Evolutionary conservation across 2,329 filamentous ascomycete species (phyloP).

Genomic region (Macrophomina phaseolina): DNA sequence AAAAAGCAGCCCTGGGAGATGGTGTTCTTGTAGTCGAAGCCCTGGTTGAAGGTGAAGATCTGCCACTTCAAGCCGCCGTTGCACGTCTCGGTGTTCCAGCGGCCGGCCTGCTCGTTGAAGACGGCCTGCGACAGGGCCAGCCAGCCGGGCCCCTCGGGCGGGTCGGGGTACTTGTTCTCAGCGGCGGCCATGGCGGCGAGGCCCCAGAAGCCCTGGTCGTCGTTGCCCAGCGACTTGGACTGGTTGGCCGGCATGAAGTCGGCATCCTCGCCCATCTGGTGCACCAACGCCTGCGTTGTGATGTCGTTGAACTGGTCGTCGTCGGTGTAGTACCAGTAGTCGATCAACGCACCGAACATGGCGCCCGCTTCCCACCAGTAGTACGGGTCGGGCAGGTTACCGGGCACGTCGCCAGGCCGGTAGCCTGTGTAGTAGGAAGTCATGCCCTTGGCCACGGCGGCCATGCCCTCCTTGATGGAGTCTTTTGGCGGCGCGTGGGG

Average conservation of each 20-base stretch:
- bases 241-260: constrained; percentile 68
- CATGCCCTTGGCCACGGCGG: constrained; percentile 24
- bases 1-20: constrained; percentile 65
- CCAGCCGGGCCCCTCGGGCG: constrained; percentile 65
- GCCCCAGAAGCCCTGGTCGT: constrained; percentile 65
- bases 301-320: constrained; percentile 47
- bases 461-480: constrained; percentile 19
- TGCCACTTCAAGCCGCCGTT: constrained; percentile 84
- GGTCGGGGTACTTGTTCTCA: constrained; percentile 55
- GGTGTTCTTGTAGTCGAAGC: constrained; percentile 65
- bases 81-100: constrained; percentile 73
- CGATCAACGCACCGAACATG: constrained; percentile 47
- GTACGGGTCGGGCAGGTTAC: constrained; percentile 56
- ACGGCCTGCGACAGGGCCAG: constrained; percentile 77
- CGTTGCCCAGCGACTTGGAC: constrained; percentile 57
- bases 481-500: neutral
- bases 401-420: constrained; percentile 36
- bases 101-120: constrained; percentile 75
- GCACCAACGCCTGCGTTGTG: constrained; percentile 64
- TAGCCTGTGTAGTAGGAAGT: constrained; percentile 26
- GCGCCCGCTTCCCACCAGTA: constrained; percentile 52
- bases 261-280: constrained; percentile 72
- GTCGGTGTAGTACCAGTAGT: constrained; percentile 52
- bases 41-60: constrained; percentile 78
- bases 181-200: constrained; percentile 64